phyloP scores from a whole-genome alignment of 1,284 basidiomycete genomes.

The Boletellus deceptivus region DNA sequence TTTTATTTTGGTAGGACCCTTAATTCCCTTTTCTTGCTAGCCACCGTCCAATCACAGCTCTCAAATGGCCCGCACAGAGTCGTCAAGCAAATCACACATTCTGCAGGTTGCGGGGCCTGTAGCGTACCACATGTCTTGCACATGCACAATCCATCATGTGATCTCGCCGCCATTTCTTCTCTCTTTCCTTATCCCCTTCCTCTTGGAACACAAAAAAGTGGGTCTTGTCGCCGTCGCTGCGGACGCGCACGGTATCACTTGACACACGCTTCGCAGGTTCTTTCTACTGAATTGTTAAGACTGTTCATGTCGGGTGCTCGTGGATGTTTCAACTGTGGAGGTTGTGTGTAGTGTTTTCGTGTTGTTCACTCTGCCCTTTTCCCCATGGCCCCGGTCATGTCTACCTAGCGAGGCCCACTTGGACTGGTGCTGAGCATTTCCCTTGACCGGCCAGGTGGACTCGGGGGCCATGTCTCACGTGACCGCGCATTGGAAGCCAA shows the following conservation, averaged over 20 bases:
- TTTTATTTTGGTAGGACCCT: too few species aligned
- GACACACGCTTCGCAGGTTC: conserved; percentile 11
- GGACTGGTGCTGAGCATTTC: neutral
- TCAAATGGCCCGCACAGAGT: too few species aligned
- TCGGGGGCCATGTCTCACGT: conserved; percentile 74
- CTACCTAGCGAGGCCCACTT: conserved; percentile 11
- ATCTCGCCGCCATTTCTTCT: conserved; percentile 2
- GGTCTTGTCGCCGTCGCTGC: conserved; percentile 7
- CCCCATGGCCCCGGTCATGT: conserved; percentile 11
- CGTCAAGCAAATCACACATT: too few species aligned
- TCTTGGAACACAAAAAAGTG: conserved; percentile 23
- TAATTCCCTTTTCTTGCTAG: too few species aligned
- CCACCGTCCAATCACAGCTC: too few species aligned
- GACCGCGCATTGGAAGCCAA: conserved; percentile 74
- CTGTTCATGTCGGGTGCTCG: conserved; percentile 63
- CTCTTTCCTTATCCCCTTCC: conserved; percentile 4
- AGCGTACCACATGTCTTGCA: conserved; percentile 28
- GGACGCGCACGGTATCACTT: neutral
- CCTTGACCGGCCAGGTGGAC: conserved; percentile 49
- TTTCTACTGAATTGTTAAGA: conserved; percentile 30
- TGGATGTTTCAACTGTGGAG: conserved; percentile 84
- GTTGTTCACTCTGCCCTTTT: conserved; percentile 23
- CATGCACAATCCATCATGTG: conserved; percentile 27
- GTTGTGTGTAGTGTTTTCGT: conserved; percentile 64
- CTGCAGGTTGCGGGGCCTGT: too few species aligned